Base-by-base conservation (phyloP, 164 flowering plant genomes). In the Vitis riparia region DNA sequence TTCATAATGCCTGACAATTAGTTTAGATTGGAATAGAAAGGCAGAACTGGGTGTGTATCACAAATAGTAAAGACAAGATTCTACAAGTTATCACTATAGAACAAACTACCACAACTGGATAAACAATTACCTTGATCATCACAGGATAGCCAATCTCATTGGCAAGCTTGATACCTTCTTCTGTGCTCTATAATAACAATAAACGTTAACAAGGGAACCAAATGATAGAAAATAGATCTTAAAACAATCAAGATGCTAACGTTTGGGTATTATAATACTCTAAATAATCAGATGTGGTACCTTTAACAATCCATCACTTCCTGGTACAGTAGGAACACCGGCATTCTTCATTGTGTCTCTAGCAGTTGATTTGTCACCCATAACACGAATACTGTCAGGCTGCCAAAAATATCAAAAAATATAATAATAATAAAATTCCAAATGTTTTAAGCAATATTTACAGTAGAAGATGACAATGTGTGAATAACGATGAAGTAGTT, bases 351-450 rank as follows among this genome's bases (percentile, higher is more conserved):
- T 95, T 68, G 98, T 95, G 2, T 95, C 97, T 70, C 99, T 82
- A 14, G 99, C 99, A 79, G 99, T 95, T 64, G 99, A 71, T 79
- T 95, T 95, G 79, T 95, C 98, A 78, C 99, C 99, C 99, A 95
- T 95, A 53, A 91, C 91, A 55, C 97, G 91, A 62, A 93, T 95
- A 69, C 98, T 94, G 67, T 92, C 94, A 59, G 98, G 94, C 98
- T 94, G 91, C 70, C 82, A 79, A 71, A 23, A 55, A 19, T 9
- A 1, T 11, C 51, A 49, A 23, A 47, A 14, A 67, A 57, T 1
- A 23, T 1, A 23, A 23, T 23, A 23, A 23, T 23, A 23, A 8
- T 51, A 48, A 67, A 49, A 8, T 53, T 37, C n/a, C 13, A 37
- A 37, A 3, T 3, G 0, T 37, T 37, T 37, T 37, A 37, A 37